Conservation (phyloP, 768 basidiomycete genomes). For the Brasilioporus rufonigricans region DNA sequence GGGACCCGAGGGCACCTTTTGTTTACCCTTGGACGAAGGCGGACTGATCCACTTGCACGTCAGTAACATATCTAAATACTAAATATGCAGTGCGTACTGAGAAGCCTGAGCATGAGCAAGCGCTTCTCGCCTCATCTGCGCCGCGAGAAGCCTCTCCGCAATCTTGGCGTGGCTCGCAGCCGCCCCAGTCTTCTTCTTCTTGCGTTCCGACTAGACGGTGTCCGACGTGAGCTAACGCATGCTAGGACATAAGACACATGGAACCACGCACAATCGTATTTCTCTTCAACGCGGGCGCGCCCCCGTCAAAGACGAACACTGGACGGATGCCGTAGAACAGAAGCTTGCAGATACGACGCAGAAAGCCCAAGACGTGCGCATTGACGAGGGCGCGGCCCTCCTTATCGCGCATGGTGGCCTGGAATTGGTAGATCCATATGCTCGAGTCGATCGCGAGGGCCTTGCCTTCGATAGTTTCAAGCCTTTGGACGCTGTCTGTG, state of each 20-base stretch:
- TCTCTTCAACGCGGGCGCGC: conserved; percentile 87
- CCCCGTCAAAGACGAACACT: conserved; percentile 98
- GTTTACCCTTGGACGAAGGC: conserved; percentile 41
- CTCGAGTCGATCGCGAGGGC: conserved; percentile 96
- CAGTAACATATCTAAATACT: neutral
- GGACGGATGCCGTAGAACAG: conserved; percentile 98
- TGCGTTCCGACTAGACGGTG: conserved; percentile 68
- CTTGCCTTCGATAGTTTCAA: conserved; percentile 96
- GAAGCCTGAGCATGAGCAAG: conserved; percentile 55
- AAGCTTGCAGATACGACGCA: conserved; percentile 89
- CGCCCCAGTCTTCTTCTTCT: conserved; percentile 88
- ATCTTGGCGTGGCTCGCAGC: conserved; percentile 81
- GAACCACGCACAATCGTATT: conserved; percentile 71
- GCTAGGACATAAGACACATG: neutral
- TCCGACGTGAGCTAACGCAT: conserved; percentile 7
- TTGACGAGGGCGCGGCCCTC: conserved; percentile 89
- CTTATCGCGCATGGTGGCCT: conserved; percentile 98
- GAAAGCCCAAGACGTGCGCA: conserved; percentile 90
- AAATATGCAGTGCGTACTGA: conserved; percentile 37
- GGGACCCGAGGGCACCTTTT: conserved; percentile 42
- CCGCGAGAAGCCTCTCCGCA: conserved; percentile 90
- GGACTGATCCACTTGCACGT: conserved; percentile 13
- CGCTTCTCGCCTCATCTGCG: conserved; percentile 89
- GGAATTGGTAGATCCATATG: conserved; percentile 99
- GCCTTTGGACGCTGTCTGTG: conserved; percentile 42